phyloP scores from a whole-genome alignment of 1,284 basidiomycete genomes.

The Apiotrichum siamense region DNA sequence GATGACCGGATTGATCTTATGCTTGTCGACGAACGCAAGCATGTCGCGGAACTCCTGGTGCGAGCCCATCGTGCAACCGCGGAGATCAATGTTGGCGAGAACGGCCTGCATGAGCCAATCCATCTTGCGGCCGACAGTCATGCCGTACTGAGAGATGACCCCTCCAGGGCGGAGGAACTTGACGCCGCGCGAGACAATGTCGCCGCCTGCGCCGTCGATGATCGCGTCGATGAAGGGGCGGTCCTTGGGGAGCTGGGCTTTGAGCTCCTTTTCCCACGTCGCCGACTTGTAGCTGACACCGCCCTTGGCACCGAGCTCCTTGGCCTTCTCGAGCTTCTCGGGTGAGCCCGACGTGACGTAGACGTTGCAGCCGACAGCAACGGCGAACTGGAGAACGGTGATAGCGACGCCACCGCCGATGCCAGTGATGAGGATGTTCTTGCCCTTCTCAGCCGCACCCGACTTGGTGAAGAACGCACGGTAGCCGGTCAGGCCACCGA shows the following conservation, averaged over 20 bases:
- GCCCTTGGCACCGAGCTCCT: slow-evolving; percentile 14
- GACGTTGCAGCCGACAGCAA: slow-evolving; percentile 12
- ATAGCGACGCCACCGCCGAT: slow-evolving; percentile 19
- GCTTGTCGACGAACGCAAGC: slow-evolving; percentile 9
- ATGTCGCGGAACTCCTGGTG: slow-evolving; percentile 17
- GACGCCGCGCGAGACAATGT: slow-evolving; percentile 10
- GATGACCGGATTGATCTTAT: slow-evolving; percentile 14
- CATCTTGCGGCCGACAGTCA: slow-evolving; percentile 18
- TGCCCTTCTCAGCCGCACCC: slow-evolving; percentile 8
- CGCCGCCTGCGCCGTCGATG: slow-evolving; percentile 17
- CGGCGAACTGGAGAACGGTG: slow-evolving; percentile 14
- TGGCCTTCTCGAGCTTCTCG: slow-evolving; percentile 12
- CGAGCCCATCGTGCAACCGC: slow-evolving; percentile 14
- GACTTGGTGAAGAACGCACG: slow-evolving; percentile 16
- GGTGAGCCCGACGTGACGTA: slow-evolving; percentile 9
- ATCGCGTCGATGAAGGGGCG: slow-evolving; percentile 16
- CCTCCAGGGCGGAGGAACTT: slow-evolving; percentile 14
- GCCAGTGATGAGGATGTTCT: slow-evolving; percentile 17
- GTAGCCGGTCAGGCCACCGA: slow-evolving; percentile 15
- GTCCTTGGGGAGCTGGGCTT: slow-evolving; percentile 13
- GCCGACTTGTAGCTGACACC: slow-evolving; percentile 13
- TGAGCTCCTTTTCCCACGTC: slow-evolving; percentile 19
- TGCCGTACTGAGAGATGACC: slow-evolving; percentile 18
- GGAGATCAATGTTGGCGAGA: slow-evolving; percentile 17
- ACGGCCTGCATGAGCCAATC: slow-evolving; percentile 18